Evolutionary conservation across 2,329 filamentous ascomycete genomes (phyloP), one percentile per base, ranked within the genome.

Genomic region (Fusarium annulatum): DNA sequence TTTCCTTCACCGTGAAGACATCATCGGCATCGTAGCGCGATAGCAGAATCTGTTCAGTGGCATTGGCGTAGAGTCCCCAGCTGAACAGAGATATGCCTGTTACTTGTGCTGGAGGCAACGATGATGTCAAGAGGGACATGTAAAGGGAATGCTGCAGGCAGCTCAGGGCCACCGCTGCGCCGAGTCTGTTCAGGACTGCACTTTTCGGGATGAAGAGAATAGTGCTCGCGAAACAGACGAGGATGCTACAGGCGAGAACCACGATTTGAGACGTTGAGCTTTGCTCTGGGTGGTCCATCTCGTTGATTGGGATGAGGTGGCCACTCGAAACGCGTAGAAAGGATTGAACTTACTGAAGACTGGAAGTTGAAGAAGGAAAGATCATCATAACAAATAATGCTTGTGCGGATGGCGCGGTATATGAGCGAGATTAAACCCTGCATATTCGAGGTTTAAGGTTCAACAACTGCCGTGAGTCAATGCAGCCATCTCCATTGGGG

Each of bases 61-160:
- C 33, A 18, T 48, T 67, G 3, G 28, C 11, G 21, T 26, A 67
- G 4, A 67, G 39, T 0, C 65, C 65, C 65, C 65, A 67, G 19
- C 36, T 34, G 18, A 61, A 28, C 3, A 67, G 12, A 9, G 52
- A 67, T 0, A 61, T 23, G 3, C 57, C 45, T 1, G 18, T 34
- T n/a, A 43, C 43, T 0, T 67, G 62, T 1, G 62, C 42, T 2
- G 9, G 14, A 16, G 53, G 52, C 5, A 67, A 12, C 1, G 53
- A 28, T 0, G 62, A 67, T 1, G 33, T 11, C 9, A 61, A 18
- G 0, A 67, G 4, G 1, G 36, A 48, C 0, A 21, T 38, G 12
- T 55, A 66, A 8, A 67, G 23, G 2, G 36, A n/a, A 5, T 67
- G 12, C 18, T 67, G 55, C 1, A 67, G 2, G 26, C 28, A 67